Conservation (phyloP, 306 rosid species). For the Fragaria ananassa region DNA sequence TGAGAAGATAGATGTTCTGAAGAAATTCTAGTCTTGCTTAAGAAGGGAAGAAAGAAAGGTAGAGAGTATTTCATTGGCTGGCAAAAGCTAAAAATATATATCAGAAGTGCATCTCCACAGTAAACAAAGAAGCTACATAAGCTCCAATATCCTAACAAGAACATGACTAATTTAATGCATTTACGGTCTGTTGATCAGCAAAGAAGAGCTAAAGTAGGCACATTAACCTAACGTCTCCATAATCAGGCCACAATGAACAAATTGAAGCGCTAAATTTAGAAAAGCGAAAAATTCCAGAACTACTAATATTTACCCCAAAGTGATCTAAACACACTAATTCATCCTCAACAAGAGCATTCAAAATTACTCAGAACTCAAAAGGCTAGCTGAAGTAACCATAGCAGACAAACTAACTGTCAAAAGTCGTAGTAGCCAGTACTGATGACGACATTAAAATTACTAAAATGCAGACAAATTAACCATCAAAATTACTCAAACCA, state of each 20-base stretch:
- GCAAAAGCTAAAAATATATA: neutral
- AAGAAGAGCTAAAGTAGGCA: constrained; percentile 13
- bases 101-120: neutral
- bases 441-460: constrained; percentile 14
- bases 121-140: neutral
- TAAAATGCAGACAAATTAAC: neutral
- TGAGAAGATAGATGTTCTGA: neutral
- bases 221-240: neutral
- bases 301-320: constrained; percentile 51
- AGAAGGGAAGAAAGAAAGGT: neutral
- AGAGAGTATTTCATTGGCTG: neutral
- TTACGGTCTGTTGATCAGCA: neutral
- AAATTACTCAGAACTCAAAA: constrained; percentile 13
- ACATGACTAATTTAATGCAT: neutral
- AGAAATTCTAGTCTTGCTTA: neutral
- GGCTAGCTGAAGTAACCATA: constrained; percentile 22
- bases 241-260: constrained; percentile 1
- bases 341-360: constrained; percentile 26
- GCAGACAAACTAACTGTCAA: constrained; percentile 11
- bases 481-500: neutral
- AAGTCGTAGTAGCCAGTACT: constrained; percentile 5
- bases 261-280: neutral
- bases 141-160: neutral
- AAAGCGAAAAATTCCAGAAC: constrained; percentile 8
- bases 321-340: neutral